Evolutionary conservation across 495 filamentous ascomycete genomes (phyloP).

Genomic region (Aspergillus ellipticus): DNA sequence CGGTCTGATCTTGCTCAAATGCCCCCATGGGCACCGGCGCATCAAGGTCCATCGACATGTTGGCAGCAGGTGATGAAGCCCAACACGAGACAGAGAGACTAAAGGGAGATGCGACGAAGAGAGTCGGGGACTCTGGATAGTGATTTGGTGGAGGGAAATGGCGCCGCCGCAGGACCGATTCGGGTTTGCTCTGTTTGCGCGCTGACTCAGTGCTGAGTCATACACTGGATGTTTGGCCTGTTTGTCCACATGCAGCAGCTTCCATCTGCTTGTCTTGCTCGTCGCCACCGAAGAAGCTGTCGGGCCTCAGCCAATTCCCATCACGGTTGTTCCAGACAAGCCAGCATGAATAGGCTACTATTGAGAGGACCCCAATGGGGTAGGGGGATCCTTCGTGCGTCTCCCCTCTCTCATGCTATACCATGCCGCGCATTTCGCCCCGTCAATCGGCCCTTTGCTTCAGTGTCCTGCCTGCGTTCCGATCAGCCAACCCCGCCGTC

Average conservation of each 20-base stretch:
- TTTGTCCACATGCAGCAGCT: constrained; percentile 6
- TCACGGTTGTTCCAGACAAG: background rate
- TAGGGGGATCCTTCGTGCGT: constrained; percentile 21
- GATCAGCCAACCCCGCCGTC: constrained; percentile 15
- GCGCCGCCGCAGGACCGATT: background rate
- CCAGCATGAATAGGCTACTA: constrained; percentile 29
- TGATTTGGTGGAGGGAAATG: background rate
- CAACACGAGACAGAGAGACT: background rate
- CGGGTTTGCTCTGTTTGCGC: constrained; percentile 8
- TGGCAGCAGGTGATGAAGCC: constrained; percentile 7
- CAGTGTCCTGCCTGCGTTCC: constrained; percentile 17
- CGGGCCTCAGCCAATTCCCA: background rate
- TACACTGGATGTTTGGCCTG: constrained; percentile 19
- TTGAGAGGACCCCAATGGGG: constrained; percentile 26
- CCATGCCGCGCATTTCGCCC: constrained; percentile 17
- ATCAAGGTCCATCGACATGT: constrained; percentile 75
- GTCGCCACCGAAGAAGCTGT: background rate
- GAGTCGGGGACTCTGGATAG: background rate
- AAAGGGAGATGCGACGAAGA: background rate
- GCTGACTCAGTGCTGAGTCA: constrained; percentile 1
- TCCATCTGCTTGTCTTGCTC: no score
- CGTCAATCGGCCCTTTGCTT: constrained; percentile 25
- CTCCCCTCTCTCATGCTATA: constrained; percentile 22
- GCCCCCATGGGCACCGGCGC: constrained; percentile 51
- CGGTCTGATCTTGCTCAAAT: constrained; percentile 38